Percentiles rank a stretch among this genome's conserved stretches.
phyloP scores from a whole-genome alignment of 805 yeast species.

The Blastobotrys terrestris region DNA sequence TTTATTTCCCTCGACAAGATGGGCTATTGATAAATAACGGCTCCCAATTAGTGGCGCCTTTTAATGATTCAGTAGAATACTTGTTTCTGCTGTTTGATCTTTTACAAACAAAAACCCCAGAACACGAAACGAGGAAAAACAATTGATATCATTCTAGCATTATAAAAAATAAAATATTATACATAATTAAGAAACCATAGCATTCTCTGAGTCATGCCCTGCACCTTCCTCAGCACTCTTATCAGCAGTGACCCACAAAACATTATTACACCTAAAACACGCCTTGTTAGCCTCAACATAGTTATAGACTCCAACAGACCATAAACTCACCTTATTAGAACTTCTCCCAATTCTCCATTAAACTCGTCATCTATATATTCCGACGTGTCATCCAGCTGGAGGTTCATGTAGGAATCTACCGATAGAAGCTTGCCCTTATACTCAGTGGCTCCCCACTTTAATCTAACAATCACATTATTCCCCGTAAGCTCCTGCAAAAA shows the following conservation, averaged over 20 bases:
- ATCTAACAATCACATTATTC: conserved; percentile 62
- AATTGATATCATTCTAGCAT: background rate
- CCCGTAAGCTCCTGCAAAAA: conserved; percentile 72
- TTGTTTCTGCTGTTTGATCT: background rate
- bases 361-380: conserved; percentile 44
- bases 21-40: too few relatives aligned
- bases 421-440: conserved; percentile 73
- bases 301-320: background rate
- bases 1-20: too few relatives aligned
- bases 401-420: conserved; percentile 88
- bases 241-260: conserved; percentile 59
- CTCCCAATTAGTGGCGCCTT: too few relatives aligned
- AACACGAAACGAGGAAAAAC: background rate
- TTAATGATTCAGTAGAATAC: too few relatives aligned
- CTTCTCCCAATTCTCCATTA: conserved; percentile 59
- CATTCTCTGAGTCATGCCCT: conserved; percentile 7
- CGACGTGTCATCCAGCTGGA: conserved; percentile 61
- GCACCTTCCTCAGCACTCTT: conserved; percentile 14
- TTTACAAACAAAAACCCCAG: too few relatives aligned
- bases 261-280: conserved; percentile 73
- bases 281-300: conserved; percentile 3
- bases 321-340: conserved; percentile 48
- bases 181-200: background rate
- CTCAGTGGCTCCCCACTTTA: conserved; percentile 88
- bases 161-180: background rate